A percentile compares a stretch with the other conserved stretches of the same genome.
phyloP scores from a whole-genome alignment of 2,329 filamentous ascomycete genomes.

The Nakataea oryzae region DNA sequence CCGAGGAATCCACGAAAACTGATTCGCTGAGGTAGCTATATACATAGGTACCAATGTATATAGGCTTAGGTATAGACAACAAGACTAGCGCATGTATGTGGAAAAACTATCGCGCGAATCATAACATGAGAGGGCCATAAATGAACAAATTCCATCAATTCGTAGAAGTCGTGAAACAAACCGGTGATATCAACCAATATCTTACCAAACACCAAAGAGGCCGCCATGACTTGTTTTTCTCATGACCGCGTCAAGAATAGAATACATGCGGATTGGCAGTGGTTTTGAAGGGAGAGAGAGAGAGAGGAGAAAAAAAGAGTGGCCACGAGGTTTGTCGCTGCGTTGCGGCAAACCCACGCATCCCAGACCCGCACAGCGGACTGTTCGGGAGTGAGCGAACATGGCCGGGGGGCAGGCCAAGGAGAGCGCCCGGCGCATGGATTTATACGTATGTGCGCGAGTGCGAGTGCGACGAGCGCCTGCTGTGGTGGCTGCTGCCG shows the following conservation, averaged over 20 bases:
- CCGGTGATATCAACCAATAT: not conserved
- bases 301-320: too few relatives aligned
- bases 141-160: not conserved
- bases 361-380: not conserved
- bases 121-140: not conserved
- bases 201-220: not conserved
- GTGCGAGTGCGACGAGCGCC: slow-evolving; percentile 34
- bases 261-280: not conserved
- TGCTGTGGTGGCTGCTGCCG: slow-evolving; percentile 25
- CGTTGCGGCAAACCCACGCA: too few relatives aligned
- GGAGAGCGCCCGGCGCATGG: too few relatives aligned
- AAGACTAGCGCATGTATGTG: too few relatives aligned
- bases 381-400: too few relatives aligned
- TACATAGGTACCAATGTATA: too few relatives aligned
- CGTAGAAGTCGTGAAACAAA: not conserved
- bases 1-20: too few relatives aligned
- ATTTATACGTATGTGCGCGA: slow-evolving; percentile 38
- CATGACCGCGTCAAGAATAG: not conserved
- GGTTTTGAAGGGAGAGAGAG: not conserved
- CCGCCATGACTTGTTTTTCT: not conserved
- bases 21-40: too few relatives aligned
- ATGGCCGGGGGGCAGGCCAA: not conserved
- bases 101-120: not conserved
- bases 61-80: too few relatives aligned
- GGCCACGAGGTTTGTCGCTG: not conserved